Percentiles rank a stretch among this genome's conserved stretches.
phyloP scores from a whole-genome alignment of 352 stramenopile genomes.

The Sclerospora graminicola region DNA sequence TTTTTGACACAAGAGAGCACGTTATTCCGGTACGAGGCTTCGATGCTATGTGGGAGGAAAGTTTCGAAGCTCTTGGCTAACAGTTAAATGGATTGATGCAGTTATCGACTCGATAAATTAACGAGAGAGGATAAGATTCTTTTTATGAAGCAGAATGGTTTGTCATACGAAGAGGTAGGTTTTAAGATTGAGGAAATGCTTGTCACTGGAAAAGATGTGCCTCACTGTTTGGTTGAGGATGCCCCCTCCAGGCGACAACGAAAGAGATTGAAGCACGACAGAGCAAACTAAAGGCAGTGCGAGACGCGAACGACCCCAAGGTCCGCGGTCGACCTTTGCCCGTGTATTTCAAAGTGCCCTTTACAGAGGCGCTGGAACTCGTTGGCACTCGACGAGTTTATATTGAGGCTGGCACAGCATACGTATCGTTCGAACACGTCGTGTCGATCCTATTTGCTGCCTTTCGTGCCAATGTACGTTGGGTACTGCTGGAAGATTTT shows the following conservation, averaged over 20 bases:
- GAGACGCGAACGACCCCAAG: constrained; percentile 46
- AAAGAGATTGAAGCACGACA: constrained; percentile 58
- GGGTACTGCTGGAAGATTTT: neutral
- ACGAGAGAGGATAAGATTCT: constrained; percentile 77
- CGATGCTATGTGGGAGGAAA: neutral
- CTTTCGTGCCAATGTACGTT: constrained; percentile 83
- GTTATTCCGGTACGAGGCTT: constrained; percentile 79
- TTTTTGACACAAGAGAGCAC: constrained; percentile 93
- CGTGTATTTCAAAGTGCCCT: constrained; percentile 95
- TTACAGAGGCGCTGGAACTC: constrained; percentile 93
- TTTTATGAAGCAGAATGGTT: constrained; percentile 82
- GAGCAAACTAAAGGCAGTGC: constrained; percentile 61
- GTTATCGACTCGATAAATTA: constrained; percentile 84
- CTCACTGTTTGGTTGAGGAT: neutral
- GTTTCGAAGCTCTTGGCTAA: neutral
- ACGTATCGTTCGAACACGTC: constrained; percentile 91
- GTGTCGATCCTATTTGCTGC: constrained; percentile 90
- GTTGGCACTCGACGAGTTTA: constrained; percentile 87
- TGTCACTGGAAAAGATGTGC: too few relatives aligned
- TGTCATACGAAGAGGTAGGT: constrained; percentile 61
- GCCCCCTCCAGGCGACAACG: constrained; percentile 23
- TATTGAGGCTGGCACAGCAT: constrained; percentile 90
- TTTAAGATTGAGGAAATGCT: too few relatives aligned
- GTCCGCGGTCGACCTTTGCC: constrained; percentile 37
- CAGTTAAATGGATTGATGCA: constrained; percentile 12